A percentile compares a stretch with the other conserved stretches of the same genome.
Evolutionary conservation across 352 stramenopile species (phyloP).

Genomic region (Pythium monospermum): DNA sequence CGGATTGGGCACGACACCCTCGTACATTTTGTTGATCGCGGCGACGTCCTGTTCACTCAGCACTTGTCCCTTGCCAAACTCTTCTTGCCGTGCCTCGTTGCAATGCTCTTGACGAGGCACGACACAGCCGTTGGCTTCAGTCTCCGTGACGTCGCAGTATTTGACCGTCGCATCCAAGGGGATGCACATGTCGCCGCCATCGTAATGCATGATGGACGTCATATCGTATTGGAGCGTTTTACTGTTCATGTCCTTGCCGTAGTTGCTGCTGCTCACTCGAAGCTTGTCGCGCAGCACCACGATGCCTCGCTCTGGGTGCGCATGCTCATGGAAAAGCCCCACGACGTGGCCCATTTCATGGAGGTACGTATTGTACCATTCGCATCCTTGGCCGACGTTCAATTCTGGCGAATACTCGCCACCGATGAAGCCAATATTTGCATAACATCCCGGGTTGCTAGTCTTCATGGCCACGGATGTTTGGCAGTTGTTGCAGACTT

Average conservation of each 20-base stretch:
- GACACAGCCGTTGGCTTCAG: neutral
- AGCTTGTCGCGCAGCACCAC: conserved; percentile 16
- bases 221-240: conserved; percentile 2
- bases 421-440: conserved; percentile 8
- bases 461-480: conserved; percentile 3
- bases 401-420: neutral
- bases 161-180: conserved; percentile 1
- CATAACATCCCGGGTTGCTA: conserved; percentile 8
- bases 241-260: neutral
- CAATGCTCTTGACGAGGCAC: conserved; percentile 3
- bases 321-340: conserved; percentile 16
- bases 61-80: neutral
- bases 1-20: neutral
- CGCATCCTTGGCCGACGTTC: conserved; percentile 2
- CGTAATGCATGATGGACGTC: conserved; percentile 22
- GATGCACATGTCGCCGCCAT: conserved; percentile 12
- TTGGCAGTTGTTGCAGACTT: conserved; percentile 17
- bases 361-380: conserved; percentile 1
- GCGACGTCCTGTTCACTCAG: conserved; percentile 1
- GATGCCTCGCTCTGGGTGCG: conserved; percentile 15
- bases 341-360: conserved; percentile 15
- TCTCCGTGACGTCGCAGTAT: conserved; percentile 5
- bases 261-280: conserved; percentile 12
- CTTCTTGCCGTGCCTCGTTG: neutral
- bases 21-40: conserved; percentile 2